Conservation (phyloP, 2,329 filamentous ascomycete genomes). For the Neoarthrinium moseri region DNA sequence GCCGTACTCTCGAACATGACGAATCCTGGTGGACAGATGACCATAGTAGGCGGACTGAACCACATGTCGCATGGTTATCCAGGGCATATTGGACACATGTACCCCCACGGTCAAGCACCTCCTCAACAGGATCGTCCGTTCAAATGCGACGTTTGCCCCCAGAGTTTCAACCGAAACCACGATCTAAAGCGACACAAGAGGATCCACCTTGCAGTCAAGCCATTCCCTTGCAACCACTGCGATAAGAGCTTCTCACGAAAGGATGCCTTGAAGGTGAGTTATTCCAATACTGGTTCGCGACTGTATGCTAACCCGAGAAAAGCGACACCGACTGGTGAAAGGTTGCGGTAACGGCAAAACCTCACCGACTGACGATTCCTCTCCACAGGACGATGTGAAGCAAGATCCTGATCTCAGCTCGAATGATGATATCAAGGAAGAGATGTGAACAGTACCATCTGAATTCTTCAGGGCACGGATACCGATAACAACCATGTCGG, state of each 20-base stretch:
- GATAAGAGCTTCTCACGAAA: constrained; percentile 97
- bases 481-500: background rate
- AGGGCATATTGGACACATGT: constrained; percentile 58
- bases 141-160: constrained; percentile 88
- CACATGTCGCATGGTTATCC: constrained; percentile 50
- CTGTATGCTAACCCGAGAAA: constrained; percentile 19
- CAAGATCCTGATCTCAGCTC: constrained; percentile 16
- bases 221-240: constrained; percentile 86
- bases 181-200: constrained; percentile 94
- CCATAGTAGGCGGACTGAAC: constrained; percentile 64
- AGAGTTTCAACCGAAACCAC: constrained; percentile 95
- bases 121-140: constrained; percentile 77
- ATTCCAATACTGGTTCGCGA: background rate
- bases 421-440: constrained; percentile 2
- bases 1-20: constrained; percentile 77
- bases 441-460: background rate
- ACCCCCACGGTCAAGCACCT: constrained; percentile 50
- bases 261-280: constrained; percentile 87
- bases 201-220: constrained; percentile 93
- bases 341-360: constrained; percentile 50
- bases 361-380: constrained; percentile 18
- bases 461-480: background rate
- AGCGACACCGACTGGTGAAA: constrained; percentile 65
- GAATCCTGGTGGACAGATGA: constrained; percentile 70
- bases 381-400: constrained; percentile 20